phyloP scores from a whole-genome alignment of 805 yeast species.

The Candida jianshihensis region DNA sequence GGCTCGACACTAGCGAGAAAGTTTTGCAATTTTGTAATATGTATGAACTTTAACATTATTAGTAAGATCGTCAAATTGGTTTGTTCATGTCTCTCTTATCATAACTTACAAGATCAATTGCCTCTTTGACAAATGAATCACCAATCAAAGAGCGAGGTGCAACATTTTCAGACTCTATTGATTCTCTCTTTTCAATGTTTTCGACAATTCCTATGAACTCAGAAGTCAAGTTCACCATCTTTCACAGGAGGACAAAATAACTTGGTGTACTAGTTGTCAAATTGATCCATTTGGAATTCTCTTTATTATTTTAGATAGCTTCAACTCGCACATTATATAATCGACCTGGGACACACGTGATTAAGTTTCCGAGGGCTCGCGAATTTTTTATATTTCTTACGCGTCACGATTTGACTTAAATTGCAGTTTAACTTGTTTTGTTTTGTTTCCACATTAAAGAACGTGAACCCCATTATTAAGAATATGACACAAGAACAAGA shows the following conservation, averaged over 20 bases:
- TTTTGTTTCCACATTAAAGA: neutral
- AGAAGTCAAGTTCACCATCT: constrained; percentile 14
- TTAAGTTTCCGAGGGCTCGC: no score
- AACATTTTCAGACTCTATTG: constrained; percentile 1
- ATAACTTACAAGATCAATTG: constrained; percentile 12
- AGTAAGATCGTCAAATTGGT: neutral
- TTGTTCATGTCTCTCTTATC: neutral
- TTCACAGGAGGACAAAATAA: no score
- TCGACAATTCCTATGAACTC: constrained; percentile 7
- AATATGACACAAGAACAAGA: constrained; percentile 11
- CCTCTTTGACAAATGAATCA: constrained; percentile 18
- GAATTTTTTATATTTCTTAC: no score
- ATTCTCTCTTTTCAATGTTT: constrained; percentile 6
- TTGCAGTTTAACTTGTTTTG: no score
- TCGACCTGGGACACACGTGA: no score
- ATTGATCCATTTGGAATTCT: no score
- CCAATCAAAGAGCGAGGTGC: constrained; percentile 5
- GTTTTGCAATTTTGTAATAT: constrained; percentile 22
- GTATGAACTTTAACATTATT: constrained; percentile 5
- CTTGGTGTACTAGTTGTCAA: no score
- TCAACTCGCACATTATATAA: no score
- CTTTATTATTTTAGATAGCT: no score
- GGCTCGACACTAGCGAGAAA: constrained; percentile 22
- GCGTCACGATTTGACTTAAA: no score
- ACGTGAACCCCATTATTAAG: neutral